These are phyloP conservation scores for Dactylorhiza incarnata DNA, from an alignment of 106 monocot genomes.

Conservation along the genomic window DNA sequence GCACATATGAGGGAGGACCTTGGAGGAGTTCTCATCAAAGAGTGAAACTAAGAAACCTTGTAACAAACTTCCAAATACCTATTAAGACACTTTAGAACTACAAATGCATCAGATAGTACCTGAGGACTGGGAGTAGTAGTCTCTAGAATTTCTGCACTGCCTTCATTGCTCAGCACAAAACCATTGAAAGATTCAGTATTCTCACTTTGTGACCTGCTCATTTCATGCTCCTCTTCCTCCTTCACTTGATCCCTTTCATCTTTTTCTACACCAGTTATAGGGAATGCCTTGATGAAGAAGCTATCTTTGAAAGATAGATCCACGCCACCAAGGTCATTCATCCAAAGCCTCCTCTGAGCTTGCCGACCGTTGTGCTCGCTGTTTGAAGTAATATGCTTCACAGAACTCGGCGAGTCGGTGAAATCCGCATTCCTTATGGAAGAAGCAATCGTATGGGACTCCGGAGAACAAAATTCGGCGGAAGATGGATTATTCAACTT, in stretches of 20 bases:
- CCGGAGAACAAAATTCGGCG: conserved; percentile 50
- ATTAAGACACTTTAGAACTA: background rate
- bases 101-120: conserved; percentile 24
- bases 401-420: conserved; percentile 46
- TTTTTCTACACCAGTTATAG: conserved; percentile 6
- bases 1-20: background rate
- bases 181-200: conserved; percentile 41
- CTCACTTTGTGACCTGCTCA: conserved; percentile 11
- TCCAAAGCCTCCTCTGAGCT: conserved; percentile 61
- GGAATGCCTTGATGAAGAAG: conserved; percentile 28
- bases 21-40: background rate
- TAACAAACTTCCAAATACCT: too few relatives aligned
- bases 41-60: background rate
- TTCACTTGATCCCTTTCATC: conserved; percentile 9
- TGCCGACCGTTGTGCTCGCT: conserved; percentile 23
- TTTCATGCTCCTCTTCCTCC: conserved; percentile 2
- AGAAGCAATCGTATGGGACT: conserved; percentile 69
- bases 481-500: conserved; percentile 1
- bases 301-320: conserved; percentile 86
- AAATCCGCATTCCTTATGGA: conserved; percentile 30
- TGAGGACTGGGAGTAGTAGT: conserved; percentile 44
- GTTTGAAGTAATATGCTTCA: conserved; percentile 28
- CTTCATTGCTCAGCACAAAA: conserved; percentile 25
- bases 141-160: conserved; percentile 8
- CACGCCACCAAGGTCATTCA: conserved; percentile 31